These are phyloP conservation scores for Schizophyllum amplum DNA, from an alignment of 1,284 basidiomycete genomes.

Conservation along the genomic window DNA sequence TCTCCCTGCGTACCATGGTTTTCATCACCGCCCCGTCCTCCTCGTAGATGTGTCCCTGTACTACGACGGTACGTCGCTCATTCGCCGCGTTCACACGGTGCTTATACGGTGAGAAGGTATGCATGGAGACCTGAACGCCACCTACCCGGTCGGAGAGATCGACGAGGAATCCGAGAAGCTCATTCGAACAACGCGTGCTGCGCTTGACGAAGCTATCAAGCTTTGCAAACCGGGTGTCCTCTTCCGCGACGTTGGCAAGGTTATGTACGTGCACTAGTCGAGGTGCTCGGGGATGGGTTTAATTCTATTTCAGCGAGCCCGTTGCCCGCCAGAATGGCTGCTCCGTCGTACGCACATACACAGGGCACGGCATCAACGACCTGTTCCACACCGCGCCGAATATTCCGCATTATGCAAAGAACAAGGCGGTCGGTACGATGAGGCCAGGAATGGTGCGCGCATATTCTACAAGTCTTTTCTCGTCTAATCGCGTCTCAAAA, in stretches of 20 bases:
- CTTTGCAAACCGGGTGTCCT: constrained; percentile 86
- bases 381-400: constrained; percentile 74
- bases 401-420: constrained; percentile 83
- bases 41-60: constrained; percentile 53
- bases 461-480: constrained; percentile 8
- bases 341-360: constrained; percentile 81
- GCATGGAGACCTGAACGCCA: constrained; percentile 88
- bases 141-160: constrained; percentile 82
- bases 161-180: constrained; percentile 78
- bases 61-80: constrained; percentile 47
- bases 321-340: constrained; percentile 75
- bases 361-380: constrained; percentile 86
- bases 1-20: not conserved
- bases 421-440: constrained; percentile 78
- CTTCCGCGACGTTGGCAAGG: constrained; percentile 77
- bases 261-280: constrained; percentile 47
- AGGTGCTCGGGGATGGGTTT: not conserved
- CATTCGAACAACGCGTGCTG: constrained; percentile 73
- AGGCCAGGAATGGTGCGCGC: constrained; percentile 70
- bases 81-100: constrained; percentile 2
- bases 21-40: constrained; percentile 1
- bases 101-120: constrained; percentile 42
- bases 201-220: constrained; percentile 82
- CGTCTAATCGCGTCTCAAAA: not conserved
- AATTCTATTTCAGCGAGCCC: constrained; percentile 52